These are phyloP conservation scores for Leishmania martiniquensis DNA, from an alignment of 208 protist genomes.

Conservation along the genomic window DNA sequence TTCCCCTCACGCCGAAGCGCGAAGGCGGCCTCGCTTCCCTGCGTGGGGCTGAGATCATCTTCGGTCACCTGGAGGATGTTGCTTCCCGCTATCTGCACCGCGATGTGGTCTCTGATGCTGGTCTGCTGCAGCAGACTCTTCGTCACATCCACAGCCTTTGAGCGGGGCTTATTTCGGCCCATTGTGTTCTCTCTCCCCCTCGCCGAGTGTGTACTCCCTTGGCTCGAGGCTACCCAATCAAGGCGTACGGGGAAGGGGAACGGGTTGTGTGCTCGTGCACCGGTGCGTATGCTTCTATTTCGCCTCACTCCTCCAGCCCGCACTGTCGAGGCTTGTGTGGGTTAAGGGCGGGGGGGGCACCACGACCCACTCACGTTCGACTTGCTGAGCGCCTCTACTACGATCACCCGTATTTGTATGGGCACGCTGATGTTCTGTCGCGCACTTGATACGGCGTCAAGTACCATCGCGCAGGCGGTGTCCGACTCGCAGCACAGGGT, in stretches of 20 bases:
- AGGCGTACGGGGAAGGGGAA: not conserved
- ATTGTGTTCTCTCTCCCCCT: conserved; percentile 7
- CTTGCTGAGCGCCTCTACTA: not conserved
- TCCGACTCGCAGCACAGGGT: not conserved
- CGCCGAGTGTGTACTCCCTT: no score
- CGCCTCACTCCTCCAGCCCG: not conserved
- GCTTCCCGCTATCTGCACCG: conserved; percentile 52
- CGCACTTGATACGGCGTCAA: not conserved
- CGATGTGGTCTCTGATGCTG: conserved; percentile 59
- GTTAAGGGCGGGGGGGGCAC: not conserved
- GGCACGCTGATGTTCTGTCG: not conserved
- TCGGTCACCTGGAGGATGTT: conserved; percentile 50
- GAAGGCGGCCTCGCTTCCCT: conserved; percentile 77
- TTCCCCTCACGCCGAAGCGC: conserved; percentile 68
- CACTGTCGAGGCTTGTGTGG: not conserved
- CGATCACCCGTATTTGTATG: not conserved
- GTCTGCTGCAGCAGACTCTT: conserved; percentile 66
- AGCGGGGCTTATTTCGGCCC: conserved; percentile 39
- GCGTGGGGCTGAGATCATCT: conserved; percentile 80
- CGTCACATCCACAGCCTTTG: conserved; percentile 81
- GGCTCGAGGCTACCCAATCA: not conserved
- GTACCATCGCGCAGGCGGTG: not conserved
- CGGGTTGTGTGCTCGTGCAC: not conserved
- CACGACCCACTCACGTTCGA: not conserved
- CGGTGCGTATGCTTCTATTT: not conserved